Evolutionary conservation across 805 yeast genomes (phyloP), one percentile per base, ranked within the genome.

Genomic region (Spathaspora sp.): DNA sequence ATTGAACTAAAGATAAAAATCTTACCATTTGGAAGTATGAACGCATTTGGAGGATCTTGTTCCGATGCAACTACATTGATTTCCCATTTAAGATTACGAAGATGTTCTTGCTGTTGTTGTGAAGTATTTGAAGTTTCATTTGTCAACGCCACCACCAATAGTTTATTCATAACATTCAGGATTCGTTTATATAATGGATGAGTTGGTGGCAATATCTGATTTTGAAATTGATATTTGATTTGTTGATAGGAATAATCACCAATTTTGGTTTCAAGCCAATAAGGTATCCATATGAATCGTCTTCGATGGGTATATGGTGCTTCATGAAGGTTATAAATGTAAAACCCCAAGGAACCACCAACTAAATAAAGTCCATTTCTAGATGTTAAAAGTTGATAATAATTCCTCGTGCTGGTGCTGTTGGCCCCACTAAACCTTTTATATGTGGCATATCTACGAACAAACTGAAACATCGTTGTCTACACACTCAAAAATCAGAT

Each of bases 11-110:
- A 89, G 17, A 94, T 91, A 69, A 94, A 94, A 43, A 94, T 96
- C 66, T 92, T 92, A 6, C 99, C 99, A 54, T 94, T 93, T 18
- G 98, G 98, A 35, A 94, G 74, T 17, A 94, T 97, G 69, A 94
- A 93, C 1, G 99, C 99, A 69, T 94, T 94, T 2, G 99, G 98
- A 14, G 96, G 92, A n/a, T 77, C 77, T 32, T 69, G 68, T 55
- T 86, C 80, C 18, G 89, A 85, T 44, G 63, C 59, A 44, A 74
- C 60, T 19, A 94, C 87, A 63, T 89, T 89, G 28, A 94, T 81
- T 56, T 80, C 73, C 98, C 99, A 94, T 42, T 85, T 76, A 56
- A 57, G 72, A 65, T 56, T 62, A 59, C 64, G 70, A 65, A 65
- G 66, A 61, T 60, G 76, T 67, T 72, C 75, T 5, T 53, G 55